Base-by-base conservation (phyloP, 2,329 filamentous ascomycete species). In the Aureobasidium mangrovei region DNA sequence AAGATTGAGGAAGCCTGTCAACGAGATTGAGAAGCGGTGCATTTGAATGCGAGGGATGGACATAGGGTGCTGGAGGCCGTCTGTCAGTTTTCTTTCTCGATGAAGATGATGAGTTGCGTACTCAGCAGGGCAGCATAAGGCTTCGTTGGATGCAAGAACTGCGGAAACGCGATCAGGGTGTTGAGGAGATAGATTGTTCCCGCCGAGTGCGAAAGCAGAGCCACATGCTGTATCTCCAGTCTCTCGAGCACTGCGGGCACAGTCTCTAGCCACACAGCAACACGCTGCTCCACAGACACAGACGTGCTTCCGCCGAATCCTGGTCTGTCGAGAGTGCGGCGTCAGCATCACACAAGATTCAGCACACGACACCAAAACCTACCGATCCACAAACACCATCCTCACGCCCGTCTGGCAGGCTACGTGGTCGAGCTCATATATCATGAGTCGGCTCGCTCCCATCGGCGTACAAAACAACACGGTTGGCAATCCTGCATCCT, bases 101-200 rank as follows among this genome's bases (percentile, higher is more conserved):
- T 26, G 7, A 46, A 45, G 42, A 35, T 35, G 39, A 18, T 35
- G 18, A 24, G 9, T 12, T 0, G 53, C 53, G 7, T 44, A 58
- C 63, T 60, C n/a, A 67, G 60, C 38, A 70, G 57, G 5, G 59
- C 63, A 40, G 60, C 63, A 60, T 57, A 72, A 5, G 61, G 63
- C 52, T 40, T 59, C 54, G 60, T 62, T 27, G 56, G 63, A 43
- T 62, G 61, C 56, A 74, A 62, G 24, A 74, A 59, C 4, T 64
- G 47, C 4, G 65, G 69, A 32, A 64, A 61, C 6, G 64, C 58
- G 32, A 60, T 60, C 18, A 76, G 60, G 4, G 72, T 69, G 53
- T 76, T 76, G 27, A 77, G 61, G 3, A 67, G 58, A 55, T 72
- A 76, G 1, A 74, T 63, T 0, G 71, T 71, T 2, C 74, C 74